These are phyloP conservation scores for Entomortierella chlamydospora DNA, from an alignment of 192 early-diverging fungal species.

Conservation along the genomic window DNA sequence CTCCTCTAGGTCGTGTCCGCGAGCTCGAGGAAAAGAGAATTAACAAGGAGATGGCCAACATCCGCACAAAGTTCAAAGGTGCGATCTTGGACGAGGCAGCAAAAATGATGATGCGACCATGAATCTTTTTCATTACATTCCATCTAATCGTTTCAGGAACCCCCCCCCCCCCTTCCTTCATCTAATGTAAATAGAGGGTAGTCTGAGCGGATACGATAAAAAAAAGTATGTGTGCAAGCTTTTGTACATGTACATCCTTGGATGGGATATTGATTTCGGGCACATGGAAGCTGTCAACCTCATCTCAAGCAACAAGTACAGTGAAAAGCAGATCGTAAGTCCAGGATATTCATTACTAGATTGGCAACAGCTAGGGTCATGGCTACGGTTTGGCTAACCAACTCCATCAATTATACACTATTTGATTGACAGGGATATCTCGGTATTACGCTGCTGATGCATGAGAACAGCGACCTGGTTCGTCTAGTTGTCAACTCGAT, in stretches of 20 bases:
- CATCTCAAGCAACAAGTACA: constrained; percentile 89
- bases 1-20: constrained; percentile 83
- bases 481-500: constrained; percentile 90
- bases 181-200: constrained; percentile 70
- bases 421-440: constrained; percentile 85
- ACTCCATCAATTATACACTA: too few species aligned
- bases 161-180: neutral
- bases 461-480: constrained; percentile 86
- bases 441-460: constrained; percentile 91
- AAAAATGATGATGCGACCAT: too few species aligned
- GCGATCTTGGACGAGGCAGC: neutral
- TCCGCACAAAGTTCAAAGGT: constrained; percentile 99
- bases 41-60: constrained; percentile 99
- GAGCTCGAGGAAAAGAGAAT: constrained; percentile 99
- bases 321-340: constrained; percentile 97
- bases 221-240: constrained; percentile 99
- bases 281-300: constrained; percentile 96
- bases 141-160: too few species aligned
- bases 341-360: neutral
- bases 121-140: too few species aligned
- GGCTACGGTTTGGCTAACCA: too few species aligned
- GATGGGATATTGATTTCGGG: constrained; percentile 99
- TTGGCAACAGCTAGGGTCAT: too few species aligned
- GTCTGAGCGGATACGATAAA: constrained; percentile 96
- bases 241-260: constrained; percentile 99